Conservation (phyloP, 305 asterid genomes). For the Solanum chacoense region DNA sequence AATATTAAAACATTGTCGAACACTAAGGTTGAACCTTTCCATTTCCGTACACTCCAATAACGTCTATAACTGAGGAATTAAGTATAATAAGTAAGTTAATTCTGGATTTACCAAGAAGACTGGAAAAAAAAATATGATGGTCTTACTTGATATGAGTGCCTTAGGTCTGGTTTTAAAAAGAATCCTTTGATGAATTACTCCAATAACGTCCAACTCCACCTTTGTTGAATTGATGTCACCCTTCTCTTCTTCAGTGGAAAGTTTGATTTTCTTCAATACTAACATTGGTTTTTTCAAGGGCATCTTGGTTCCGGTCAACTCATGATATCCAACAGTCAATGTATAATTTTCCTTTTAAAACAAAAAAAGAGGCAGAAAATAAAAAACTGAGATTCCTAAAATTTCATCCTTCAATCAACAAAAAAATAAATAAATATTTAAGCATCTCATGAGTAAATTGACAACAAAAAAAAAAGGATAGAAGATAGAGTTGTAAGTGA, state of each 20-base stretch:
- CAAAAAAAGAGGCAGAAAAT: background rate
- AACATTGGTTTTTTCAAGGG: slow-evolving; percentile 76
- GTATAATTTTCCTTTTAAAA: slow-evolving; percentile 63
- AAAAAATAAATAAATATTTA: background rate
- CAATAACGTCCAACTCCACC: slow-evolving; percentile 62
- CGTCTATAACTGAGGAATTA: background rate
- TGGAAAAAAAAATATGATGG: background rate
- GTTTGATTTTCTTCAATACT: slow-evolving; percentile 66
- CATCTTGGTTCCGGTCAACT: slow-evolving; percentile 69
- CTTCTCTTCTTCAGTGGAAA: slow-evolving; percentile 17
- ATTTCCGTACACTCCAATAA: background rate
- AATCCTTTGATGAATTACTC: slow-evolving; percentile 68
- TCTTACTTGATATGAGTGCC: slow-evolving; percentile 75
- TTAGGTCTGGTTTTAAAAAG: slow-evolving; percentile 89
- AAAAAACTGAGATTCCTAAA: background rate
- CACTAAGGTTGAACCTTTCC: background rate
- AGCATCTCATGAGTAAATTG: background rate
- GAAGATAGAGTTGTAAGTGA: background rate
- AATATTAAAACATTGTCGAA: background rate
- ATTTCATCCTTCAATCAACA: background rate
- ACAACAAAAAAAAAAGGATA: background rate
- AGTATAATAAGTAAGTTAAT: background rate
- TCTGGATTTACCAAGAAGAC: background rate
- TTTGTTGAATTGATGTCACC: slow-evolving; percentile 14
- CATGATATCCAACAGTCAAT: slow-evolving; percentile 88